Evolutionary conservation across 768 basidiomycete species (phyloP).

Genomic region (Cystobasidium tubakii): DNA sequence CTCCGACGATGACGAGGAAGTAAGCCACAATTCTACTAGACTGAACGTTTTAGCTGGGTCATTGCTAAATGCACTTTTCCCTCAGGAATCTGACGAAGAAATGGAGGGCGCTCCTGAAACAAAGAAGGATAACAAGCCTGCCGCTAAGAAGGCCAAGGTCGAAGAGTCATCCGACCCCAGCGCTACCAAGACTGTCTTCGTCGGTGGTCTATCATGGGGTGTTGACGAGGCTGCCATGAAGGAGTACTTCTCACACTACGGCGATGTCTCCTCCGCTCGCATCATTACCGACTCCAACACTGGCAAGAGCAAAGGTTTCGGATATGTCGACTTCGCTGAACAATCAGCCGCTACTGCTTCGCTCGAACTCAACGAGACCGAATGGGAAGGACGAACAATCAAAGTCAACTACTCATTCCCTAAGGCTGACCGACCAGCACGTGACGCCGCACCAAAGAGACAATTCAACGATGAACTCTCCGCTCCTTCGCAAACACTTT

Average conservation of each 20-base stretch:
- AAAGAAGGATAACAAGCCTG: slow-evolving; percentile 51
- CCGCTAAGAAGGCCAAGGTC: slow-evolving; percentile 73
- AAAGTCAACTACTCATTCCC: slow-evolving; percentile 75
- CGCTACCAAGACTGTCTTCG: slow-evolving; percentile 67
- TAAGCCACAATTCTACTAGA: background rate
- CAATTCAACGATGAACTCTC: slow-evolving; percentile 67
- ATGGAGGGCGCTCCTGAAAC: slow-evolving; percentile 35
- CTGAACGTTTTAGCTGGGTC: background rate
- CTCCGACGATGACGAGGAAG: slow-evolving; percentile 53
- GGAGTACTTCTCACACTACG: slow-evolving; percentile 79
- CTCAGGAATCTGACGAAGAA: slow-evolving; percentile 39
- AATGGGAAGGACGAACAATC: slow-evolving; percentile 84
- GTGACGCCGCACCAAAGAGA: slow-evolving; percentile 57
- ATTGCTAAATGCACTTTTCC: background rate
- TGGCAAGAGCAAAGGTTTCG: slow-evolving; percentile 52
- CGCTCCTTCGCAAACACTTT: slow-evolving; percentile 66
- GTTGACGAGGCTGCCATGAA: slow-evolving; percentile 93
- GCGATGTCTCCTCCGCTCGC: slow-evolving; percentile 81
- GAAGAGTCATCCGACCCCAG: slow-evolving; percentile 54
- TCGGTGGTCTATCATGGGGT: slow-evolving; percentile 90
- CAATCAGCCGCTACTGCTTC: slow-evolving; percentile 60
- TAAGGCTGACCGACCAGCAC: slow-evolving; percentile 52
- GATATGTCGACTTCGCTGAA: slow-evolving; percentile 52
- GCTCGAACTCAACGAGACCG: slow-evolving; percentile 67
- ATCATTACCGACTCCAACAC: slow-evolving; percentile 59